phyloP scores from a whole-genome alignment of 768 basidiomycete genomes.

The Lentinus tigrinus region DNA sequence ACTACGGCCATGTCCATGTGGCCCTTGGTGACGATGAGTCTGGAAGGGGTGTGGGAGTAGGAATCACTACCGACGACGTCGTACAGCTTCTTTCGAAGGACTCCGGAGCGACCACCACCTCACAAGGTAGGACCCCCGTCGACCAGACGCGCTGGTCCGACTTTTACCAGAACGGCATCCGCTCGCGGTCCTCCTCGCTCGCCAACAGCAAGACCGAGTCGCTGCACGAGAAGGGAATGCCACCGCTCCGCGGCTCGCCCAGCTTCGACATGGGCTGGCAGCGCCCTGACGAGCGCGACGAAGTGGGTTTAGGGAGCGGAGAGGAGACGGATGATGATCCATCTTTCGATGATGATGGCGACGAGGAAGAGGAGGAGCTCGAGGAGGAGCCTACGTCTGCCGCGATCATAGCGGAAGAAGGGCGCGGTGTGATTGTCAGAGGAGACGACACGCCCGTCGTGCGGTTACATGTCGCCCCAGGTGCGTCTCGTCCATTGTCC shows the following conservation, averaged over 20 bases:
- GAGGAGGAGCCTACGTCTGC: conserved; percentile 76
- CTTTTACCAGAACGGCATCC: conserved; percentile 57
- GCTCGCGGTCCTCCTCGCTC: conserved; percentile 71
- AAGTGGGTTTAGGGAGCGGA: conserved; percentile 55
- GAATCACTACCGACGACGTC: conserved; percentile 66
- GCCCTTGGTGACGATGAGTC: conserved; percentile 59
- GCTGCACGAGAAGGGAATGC: conserved; percentile 37
- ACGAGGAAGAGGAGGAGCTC: conserved; percentile 46
- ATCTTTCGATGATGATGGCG: conserved; percentile 42
- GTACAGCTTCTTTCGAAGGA: conserved; percentile 61
- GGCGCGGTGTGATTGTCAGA: conserved; percentile 78
- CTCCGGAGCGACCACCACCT: conserved; percentile 40
- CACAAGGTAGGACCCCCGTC: conserved; percentile 48
- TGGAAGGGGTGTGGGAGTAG: conserved; percentile 41
- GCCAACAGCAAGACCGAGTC: conserved; percentile 44
- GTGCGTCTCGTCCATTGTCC: conserved; percentile 41
- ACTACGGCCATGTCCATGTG: conserved; percentile 66
- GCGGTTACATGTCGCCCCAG: conserved; percentile 67
- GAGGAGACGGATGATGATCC: conserved; percentile 46
- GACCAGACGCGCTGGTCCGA: conserved; percentile 78
- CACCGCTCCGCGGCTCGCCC: conserved; percentile 55
- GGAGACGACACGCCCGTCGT: conserved; percentile 60
- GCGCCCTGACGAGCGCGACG: conserved; percentile 69
- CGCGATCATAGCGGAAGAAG: conserved; percentile 78
- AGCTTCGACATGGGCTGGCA: conserved; percentile 80